Percentiles rank a stretch among this genome's conserved stretches.
Evolutionary conservation across 2,329 filamentous ascomycete species (phyloP).

Genomic region (Shiraia bambusicola): DNA sequence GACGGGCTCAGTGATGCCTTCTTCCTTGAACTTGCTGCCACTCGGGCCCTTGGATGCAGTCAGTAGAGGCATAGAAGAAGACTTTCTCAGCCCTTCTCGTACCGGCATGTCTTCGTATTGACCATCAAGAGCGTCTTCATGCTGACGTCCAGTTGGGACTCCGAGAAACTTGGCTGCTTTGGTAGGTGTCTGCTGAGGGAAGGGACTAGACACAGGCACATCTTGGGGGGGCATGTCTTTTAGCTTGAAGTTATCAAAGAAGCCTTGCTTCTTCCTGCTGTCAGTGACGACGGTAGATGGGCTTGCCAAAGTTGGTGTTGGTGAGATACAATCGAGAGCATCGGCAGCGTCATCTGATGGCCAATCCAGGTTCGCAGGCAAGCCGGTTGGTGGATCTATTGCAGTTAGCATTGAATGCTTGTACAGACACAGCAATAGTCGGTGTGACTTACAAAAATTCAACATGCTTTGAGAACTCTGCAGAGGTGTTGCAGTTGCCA

Average conservation of each 20-base stretch:
- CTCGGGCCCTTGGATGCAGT: slow-evolving; percentile 3
- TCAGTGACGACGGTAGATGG: slow-evolving; percentile 3
- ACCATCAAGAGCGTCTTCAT: slow-evolving; percentile 5
- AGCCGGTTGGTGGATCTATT: slow-evolving; percentile 3
- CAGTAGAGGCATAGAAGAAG: slow-evolving; percentile 3
- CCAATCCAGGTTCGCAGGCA: slow-evolving; percentile 1
- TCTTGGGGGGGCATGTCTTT: not conserved
- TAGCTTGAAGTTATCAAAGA: slow-evolving; percentile 6
- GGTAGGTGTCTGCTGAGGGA: slow-evolving; percentile 22
- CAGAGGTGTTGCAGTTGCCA: not conserved
- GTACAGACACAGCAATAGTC: not conserved
- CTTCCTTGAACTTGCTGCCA: slow-evolving; percentile 12
- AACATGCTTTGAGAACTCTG: slow-evolving; percentile 2
- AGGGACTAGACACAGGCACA: slow-evolving; percentile 9
- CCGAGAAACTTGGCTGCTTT: slow-evolving; percentile 28
- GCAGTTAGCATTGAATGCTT: not conserved
- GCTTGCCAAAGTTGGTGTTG: slow-evolving; percentile 5
- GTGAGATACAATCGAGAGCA: slow-evolving; percentile 1
- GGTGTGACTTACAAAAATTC: slow-evolving; percentile 4
- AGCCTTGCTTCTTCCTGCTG: slow-evolving; percentile 20
- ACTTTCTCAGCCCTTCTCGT: slow-evolving; percentile 5
- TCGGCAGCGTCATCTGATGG: slow-evolving; percentile 1
- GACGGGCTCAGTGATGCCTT: slow-evolving; percentile 7
- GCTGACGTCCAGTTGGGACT: slow-evolving; percentile 4
- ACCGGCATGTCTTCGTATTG: slow-evolving; percentile 3